Evolutionary conservation across 164 flowering plant genomes (phyloP).

Genomic region (Dillenia turbinata): DNA sequence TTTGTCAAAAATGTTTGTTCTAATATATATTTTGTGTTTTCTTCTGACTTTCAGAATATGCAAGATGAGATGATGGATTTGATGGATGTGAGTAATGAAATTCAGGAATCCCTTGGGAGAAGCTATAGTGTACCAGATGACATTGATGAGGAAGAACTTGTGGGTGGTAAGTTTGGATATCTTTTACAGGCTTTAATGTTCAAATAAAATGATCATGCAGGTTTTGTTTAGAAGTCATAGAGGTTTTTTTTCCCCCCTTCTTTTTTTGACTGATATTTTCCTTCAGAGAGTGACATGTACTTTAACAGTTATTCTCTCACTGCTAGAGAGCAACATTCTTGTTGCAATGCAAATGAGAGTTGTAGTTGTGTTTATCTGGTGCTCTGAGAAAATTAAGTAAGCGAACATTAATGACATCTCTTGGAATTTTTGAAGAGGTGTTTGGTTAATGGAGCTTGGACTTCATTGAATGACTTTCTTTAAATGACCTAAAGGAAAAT

Average conservation of each 20-base stretch:
- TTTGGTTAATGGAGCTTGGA: too few relatives aligned
- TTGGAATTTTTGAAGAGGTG: too few relatives aligned
- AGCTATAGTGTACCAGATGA: conserved; percentile 97
- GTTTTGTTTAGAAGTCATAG: not conserved
- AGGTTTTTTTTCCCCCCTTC: not conserved
- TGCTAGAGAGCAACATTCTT: too few relatives aligned
- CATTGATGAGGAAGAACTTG: conserved; percentile 91
- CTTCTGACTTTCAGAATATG: conserved; percentile 48
- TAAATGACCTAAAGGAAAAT: too few relatives aligned
- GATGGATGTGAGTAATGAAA: conserved; percentile 91
- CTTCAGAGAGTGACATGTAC: too few relatives aligned
- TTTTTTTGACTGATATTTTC: not conserved
- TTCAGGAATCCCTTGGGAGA: conserved; percentile 95
- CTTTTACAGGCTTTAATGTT: not conserved
- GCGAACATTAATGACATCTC: too few relatives aligned
- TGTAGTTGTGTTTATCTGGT: too few relatives aligned
- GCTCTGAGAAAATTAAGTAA: too few relatives aligned
- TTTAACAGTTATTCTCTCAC: too few relatives aligned
- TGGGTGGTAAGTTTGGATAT: conserved; percentile 73
- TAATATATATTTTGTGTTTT: not conserved
- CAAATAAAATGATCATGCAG: not conserved
- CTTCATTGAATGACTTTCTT: too few relatives aligned
- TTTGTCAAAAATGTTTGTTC: too few relatives aligned
- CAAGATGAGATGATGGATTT: conserved; percentile 99
- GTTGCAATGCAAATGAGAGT: too few relatives aligned